Conservation (phyloP, 371 early-diverging fungal species). For the Massospora cicadina region DNA sequence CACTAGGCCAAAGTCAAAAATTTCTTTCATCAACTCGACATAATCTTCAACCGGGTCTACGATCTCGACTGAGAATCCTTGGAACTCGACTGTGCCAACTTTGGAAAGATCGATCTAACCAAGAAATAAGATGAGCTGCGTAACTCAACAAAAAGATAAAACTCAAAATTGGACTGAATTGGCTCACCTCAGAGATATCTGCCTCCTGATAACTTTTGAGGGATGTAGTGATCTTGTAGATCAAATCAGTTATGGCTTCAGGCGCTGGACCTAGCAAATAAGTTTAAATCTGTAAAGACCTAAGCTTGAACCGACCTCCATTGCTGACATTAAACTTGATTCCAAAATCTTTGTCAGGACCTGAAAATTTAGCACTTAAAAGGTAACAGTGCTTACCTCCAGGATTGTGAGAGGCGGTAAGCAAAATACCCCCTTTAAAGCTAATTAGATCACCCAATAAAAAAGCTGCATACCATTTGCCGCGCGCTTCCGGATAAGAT, state of each 20-base stretch:
- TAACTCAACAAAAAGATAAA: neutral
- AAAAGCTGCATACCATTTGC: slow-evolving; percentile 40
- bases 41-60: slow-evolving; percentile 84
- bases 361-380: slow-evolving; percentile 11
- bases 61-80: slow-evolving; percentile 58
- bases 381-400: slow-evolving; percentile 35
- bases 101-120: slow-evolving; percentile 53
- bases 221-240: slow-evolving; percentile 57
- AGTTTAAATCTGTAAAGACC: neutral
- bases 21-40: slow-evolving; percentile 61
- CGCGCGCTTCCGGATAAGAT: slow-evolving; percentile 71
- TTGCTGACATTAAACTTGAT: slow-evolving; percentile 93
- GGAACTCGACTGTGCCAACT: slow-evolving; percentile 32
- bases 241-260: slow-evolving; percentile 77
- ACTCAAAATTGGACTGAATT: too few species aligned
- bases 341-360: slow-evolving; percentile 93
- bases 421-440: slow-evolving; percentile 61
- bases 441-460: neutral
- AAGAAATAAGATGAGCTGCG: neutral
- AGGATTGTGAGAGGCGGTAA: slow-evolving; percentile 96
- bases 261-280: slow-evolving; percentile 61
- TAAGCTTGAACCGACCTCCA: slow-evolving; percentile 36
- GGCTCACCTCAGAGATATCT: slow-evolving; percentile 50
- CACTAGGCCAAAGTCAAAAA: slow-evolving; percentile 80
- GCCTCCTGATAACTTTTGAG: slow-evolving; percentile 45